A percentile compares a stretch with the other conserved stretches of the same genome.
phyloP scores from a whole-genome alignment of 148 eudicot species.

The Rhododendron griersonianum region DNA sequence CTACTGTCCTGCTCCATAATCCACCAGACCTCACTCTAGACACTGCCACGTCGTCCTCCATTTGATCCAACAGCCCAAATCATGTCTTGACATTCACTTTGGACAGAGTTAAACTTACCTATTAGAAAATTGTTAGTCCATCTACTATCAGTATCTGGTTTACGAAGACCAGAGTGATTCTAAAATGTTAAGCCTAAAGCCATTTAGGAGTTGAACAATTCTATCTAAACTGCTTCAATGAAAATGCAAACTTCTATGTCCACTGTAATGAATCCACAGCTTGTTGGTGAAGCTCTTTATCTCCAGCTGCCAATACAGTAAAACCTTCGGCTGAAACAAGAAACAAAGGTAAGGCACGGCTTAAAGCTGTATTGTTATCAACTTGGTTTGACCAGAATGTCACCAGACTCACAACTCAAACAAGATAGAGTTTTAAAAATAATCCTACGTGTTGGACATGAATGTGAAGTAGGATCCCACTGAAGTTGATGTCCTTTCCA shows the following conservation, averaged over 20 bases:
- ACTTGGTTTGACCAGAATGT: background rate
- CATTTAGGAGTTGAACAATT: background rate
- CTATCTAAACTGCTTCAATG: background rate
- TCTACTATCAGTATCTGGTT: background rate
- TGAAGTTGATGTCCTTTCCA: slow-evolving; percentile 67
- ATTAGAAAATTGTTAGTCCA: background rate
- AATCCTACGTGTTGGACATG: slow-evolving; percentile 47
- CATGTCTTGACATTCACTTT: background rate
- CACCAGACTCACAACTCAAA: background rate
- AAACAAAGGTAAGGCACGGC: background rate
- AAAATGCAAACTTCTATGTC: slow-evolving; percentile 19
- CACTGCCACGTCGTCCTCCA: background rate
- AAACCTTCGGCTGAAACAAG: slow-evolving; percentile 34
- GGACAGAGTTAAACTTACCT: background rate
- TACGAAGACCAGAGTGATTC: no score
- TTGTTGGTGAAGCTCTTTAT: slow-evolving; percentile 58
- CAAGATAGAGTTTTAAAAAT: background rate
- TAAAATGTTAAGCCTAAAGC: background rate
- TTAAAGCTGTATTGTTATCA: background rate
- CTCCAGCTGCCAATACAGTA: slow-evolving; percentile 82
- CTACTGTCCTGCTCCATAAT: background rate
- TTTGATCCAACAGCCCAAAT: background rate
- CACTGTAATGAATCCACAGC: slow-evolving; percentile 55
- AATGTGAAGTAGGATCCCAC: slow-evolving; percentile 78
- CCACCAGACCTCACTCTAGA: background rate